Base-by-base conservation (phyloP, 495 filamentous ascomycete genomes). In the Penicillium riverlandense region DNA sequence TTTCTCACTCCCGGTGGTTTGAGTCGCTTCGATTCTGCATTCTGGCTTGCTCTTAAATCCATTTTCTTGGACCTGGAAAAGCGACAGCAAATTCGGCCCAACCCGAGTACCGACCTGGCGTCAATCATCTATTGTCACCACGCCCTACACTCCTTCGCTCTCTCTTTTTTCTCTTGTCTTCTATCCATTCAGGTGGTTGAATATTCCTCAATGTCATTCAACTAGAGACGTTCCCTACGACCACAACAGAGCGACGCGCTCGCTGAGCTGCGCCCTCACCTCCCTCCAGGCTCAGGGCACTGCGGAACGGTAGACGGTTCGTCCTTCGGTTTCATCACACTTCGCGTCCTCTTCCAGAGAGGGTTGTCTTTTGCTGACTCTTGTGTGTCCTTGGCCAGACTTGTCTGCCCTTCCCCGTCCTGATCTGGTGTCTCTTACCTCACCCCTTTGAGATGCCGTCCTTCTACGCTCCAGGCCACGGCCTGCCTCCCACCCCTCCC, bases 231-330 rank as follows among this genome's bases (percentile, higher is more conserved):
- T 48, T 55, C 46, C 30, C 53, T 57, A 50, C 52, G 42, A 52
- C 42, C 42, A 63, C 47, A 35, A 51, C 36, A 62, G 67, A 73
- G 69, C 65, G 51, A 55, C 58, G 54, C 49, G 66, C 67, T 71
- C 65, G 48, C 50, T 53, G 65, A 69, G 64, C 66, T 61, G 53
- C 61, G 61, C 65, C 67, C 66, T 61, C 56, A 41, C 44, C 40
- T 30, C 34, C 48, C 43, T 48, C 64, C 65, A 66, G 66, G 54
- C 57, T 71, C 62, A 68, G 65, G 66, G 49, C 57, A 47, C 59
- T 57, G 60, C 46, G 69, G 63, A 67, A 62, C 54, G 50, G 65
- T 71, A 65, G 69, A 73, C 69, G 67, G 69, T 73, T 66, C 59
- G 69, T 66, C 43, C 22, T 43, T 55, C 48, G 41, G n/a, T 36